A percentile compares a stretch with the other conserved stretches of the same genome.
Conservation (phyloP, 352 stramenopile species). For the Saprolegnia diclina region DNA sequence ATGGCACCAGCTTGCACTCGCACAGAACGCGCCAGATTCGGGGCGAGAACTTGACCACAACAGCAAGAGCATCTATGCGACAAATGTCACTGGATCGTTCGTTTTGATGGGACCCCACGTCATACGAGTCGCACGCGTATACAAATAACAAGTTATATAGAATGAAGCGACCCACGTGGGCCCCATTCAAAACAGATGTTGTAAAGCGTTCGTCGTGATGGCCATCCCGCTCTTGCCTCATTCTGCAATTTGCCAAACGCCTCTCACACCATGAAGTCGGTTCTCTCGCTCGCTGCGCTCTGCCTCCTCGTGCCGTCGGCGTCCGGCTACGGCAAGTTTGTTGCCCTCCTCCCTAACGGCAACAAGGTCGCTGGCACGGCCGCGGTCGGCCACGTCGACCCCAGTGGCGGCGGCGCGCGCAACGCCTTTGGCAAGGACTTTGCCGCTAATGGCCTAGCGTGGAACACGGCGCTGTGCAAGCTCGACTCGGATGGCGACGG, state of each 20-base stretch:
- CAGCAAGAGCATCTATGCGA: too few species aligned
- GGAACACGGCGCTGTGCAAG: slow-evolving; percentile 50
- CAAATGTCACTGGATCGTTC: too few species aligned
- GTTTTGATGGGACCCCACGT: too few species aligned
- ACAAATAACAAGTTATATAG: too few species aligned
- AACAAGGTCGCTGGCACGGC: slow-evolving; percentile 37
- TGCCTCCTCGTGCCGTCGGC: not conserved
- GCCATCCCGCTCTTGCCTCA: not conserved
- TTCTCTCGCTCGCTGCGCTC: not conserved
- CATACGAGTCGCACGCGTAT: too few species aligned
- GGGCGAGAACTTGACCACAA: too few species aligned
- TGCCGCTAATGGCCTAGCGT: slow-evolving; percentile 37
- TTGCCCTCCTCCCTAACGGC: slow-evolving; percentile 50
- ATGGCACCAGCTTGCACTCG: too few species aligned
- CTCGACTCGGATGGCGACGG: slow-evolving; percentile 74
- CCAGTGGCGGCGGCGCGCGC: slow-evolving; percentile 39
- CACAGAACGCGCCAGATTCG: too few species aligned
- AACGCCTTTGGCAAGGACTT: slow-evolving; percentile 70
- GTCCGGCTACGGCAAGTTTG: slow-evolving; percentile 38
- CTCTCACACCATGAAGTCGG: not conserved
- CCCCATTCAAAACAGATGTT: too few species aligned
- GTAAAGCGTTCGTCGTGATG: too few species aligned
- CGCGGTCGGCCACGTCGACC: slow-evolving; percentile 53
- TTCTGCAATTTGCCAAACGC: slow-evolving; percentile 3
- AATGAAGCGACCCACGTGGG: too few species aligned